These are phyloP conservation scores for Rhodosporidiobolus odoratus DNA, from an alignment of 768 basidiomycete species.

Conservation along the genomic window DNA sequence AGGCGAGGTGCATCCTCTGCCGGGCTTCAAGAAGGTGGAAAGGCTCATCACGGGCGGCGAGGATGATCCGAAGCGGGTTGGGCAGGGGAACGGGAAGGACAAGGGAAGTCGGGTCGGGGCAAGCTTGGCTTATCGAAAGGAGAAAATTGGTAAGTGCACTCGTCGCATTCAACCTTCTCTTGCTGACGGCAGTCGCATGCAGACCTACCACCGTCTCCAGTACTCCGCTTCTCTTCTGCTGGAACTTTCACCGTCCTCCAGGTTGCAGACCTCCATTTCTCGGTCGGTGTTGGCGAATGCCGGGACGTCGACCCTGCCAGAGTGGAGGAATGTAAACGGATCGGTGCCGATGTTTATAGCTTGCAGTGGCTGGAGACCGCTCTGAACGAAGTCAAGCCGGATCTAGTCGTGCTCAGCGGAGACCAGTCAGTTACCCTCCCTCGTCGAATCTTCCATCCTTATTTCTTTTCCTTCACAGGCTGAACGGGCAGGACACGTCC, in stretches of 20 bases:
- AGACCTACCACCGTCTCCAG: constrained; percentile 47
- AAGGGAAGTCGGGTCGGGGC: constrained; percentile 55
- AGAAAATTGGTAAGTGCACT: constrained; percentile 61
- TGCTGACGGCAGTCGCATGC: background rate
- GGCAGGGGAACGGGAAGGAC: constrained; percentile 47
- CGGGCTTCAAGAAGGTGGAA: constrained; percentile 62
- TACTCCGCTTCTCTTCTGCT: constrained; percentile 71
- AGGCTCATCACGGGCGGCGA: constrained; percentile 22
- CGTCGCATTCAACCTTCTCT: no score
- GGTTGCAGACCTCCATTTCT: constrained; percentile 90
- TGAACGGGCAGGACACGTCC: constrained; percentile 82
- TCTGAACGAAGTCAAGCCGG: constrained; percentile 76
- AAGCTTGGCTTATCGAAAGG: constrained; percentile 60
- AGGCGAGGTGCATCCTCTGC: constrained; percentile 68
- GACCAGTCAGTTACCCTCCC: constrained; percentile 56
- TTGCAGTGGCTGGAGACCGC: constrained; percentile 63
- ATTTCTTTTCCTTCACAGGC: constrained; percentile 33
- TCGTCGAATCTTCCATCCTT: background rate
- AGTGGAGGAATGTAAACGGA: background rate
- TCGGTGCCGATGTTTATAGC: constrained; percentile 68
- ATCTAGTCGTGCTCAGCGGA: constrained; percentile 84
- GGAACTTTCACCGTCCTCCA: constrained; percentile 86
- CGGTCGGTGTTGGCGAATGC: constrained; percentile 71
- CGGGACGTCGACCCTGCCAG: constrained; percentile 43
- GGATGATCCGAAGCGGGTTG: constrained; percentile 17